These are phyloP conservation scores for Chaetomiaceae sp. DNA, from an alignment of 2,329 filamentous ascomycete genomes.

Conservation along the genomic window DNA sequence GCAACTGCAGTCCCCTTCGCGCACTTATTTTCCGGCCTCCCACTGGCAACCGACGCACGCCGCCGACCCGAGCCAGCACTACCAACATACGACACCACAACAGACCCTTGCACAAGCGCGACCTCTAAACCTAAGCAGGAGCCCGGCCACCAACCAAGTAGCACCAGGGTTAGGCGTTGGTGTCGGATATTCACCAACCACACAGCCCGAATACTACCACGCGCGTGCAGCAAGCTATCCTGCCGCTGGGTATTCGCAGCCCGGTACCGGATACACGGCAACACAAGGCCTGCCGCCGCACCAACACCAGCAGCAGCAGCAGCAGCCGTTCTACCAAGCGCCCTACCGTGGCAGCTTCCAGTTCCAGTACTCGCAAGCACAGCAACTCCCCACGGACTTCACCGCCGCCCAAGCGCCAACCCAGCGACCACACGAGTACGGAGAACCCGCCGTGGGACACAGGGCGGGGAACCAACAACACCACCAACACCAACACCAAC, in stretches of 20 bases:
- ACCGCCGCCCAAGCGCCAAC: slow-evolving; percentile 24
- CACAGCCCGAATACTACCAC: slow-evolving; percentile 16
- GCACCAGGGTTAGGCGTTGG: background rate
- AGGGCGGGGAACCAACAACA: background rate
- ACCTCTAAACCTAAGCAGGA: slow-evolving; percentile 2
- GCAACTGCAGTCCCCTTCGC: slow-evolving; percentile 23
- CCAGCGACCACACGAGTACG: slow-evolving; percentile 6
- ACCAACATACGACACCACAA: slow-evolving; percentile 20
- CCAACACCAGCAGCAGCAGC: slow-evolving; percentile 2
- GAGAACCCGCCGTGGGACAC: background rate
- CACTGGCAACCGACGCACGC: slow-evolving; percentile 20
- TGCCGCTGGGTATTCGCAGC: slow-evolving; percentile 8
- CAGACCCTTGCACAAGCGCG: slow-evolving; percentile 14
- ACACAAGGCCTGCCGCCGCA: slow-evolving; percentile 11
- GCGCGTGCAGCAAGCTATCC: slow-evolving; percentile 9
- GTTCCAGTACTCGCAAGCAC: slow-evolving; percentile 16
- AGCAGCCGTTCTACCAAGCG: slow-evolving; percentile 7
- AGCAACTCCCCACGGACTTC: slow-evolving; percentile 27
- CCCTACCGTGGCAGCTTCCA: slow-evolving; percentile 6
- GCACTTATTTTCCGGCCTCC: slow-evolving; percentile 15
- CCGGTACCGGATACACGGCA: slow-evolving; percentile 14
- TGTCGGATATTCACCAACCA: slow-evolving; percentile 9
- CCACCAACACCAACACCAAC: too few relatives aligned
- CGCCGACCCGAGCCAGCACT: slow-evolving; percentile 27
- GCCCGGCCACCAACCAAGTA: background rate